Evolutionary conservation across 179 eudicot species (phyloP).

Genomic region (Heliamphora ciliata): DNA sequence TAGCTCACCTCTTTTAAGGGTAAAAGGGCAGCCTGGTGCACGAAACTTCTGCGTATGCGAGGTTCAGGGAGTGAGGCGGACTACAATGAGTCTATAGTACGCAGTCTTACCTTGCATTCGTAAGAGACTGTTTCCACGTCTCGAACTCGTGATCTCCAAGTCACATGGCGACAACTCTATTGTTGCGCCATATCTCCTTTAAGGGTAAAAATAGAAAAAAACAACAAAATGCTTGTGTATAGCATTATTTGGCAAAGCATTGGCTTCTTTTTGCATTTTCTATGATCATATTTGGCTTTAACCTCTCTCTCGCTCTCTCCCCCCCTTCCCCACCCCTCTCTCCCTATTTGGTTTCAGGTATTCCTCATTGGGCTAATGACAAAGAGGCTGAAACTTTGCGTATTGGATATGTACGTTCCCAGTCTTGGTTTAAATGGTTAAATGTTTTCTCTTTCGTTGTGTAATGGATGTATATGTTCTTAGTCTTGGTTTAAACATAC

Average conservation of each 20-base stretch:
- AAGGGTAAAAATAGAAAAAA: background rate
- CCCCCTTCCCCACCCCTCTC: background rate
- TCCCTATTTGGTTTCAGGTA: conserved; percentile 35
- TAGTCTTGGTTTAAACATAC: background rate
- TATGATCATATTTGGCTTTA: background rate
- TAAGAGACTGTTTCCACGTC: too few species aligned
- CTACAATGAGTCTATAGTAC: too few species aligned
- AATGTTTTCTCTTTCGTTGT: background rate
- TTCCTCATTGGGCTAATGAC: conserved; percentile 58
- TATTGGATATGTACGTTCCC: conserved; percentile 65
- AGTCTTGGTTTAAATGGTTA: conserved; percentile 1
- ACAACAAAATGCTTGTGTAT: background rate
- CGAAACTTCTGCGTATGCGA: too few species aligned
- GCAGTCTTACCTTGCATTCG: too few species aligned
- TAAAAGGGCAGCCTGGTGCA: too few species aligned
- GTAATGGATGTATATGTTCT: too few species aligned
- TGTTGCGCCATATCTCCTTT: background rate
- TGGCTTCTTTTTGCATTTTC: background rate
- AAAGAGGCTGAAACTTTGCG: conserved; percentile 70
- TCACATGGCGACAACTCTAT: too few species aligned
- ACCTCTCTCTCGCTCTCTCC: too few species aligned
- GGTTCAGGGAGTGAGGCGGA: too few species aligned
- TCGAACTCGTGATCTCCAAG: too few species aligned
- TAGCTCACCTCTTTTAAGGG: too few species aligned
- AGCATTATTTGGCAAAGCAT: background rate